Conservation (phyloP, 2,329 filamentous ascomycete genomes). For the Cadophora sp. region DNA sequence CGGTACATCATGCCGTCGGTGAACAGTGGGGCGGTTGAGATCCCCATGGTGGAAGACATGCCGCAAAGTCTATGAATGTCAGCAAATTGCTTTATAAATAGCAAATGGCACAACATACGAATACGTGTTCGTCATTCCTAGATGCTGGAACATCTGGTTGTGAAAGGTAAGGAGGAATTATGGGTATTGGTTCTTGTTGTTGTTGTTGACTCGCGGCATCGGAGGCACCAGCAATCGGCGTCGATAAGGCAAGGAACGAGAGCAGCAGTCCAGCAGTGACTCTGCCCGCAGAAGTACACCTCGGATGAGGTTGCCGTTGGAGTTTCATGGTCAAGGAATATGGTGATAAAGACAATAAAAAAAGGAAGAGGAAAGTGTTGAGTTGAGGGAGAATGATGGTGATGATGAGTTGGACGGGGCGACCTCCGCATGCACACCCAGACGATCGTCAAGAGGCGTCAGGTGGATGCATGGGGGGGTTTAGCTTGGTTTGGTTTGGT, state of each 20-base stretch:
- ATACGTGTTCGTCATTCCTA: constrained; percentile 58
- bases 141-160: constrained; percentile 54
- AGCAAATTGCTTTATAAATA: constrained; percentile 20
- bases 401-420: neutral
- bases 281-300: constrained; percentile 64
- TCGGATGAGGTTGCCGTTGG: constrained; percentile 28
- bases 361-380: constrained; percentile 16
- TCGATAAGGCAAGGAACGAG: constrained; percentile 69
- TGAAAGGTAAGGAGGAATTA: constrained; percentile 42
- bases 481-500: neutral
- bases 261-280: constrained; percentile 62
- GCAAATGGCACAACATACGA: constrained; percentile 50
- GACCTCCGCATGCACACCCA: constrained; percentile 21
- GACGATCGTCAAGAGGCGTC: constrained; percentile 21
- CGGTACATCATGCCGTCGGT: constrained; percentile 75
- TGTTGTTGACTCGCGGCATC: constrained; percentile 50
- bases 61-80: constrained; percentile 64
- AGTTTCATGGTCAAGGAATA: constrained; percentile 31
- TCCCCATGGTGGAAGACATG: constrained; percentile 95
- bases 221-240: constrained; percentile 49
- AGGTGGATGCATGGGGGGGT: constrained; percentile 7
- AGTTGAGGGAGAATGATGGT: constrained; percentile 7
- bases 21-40: constrained; percentile 76
- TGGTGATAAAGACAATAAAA: constrained; percentile 9
- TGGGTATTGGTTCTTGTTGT: constrained; percentile 49